Percentiles rank a stretch among this genome's conserved stretches.
Evolutionary conservation across 257 asterid genomes (phyloP).

Genomic region (Ajuga chamaepitys): DNA sequence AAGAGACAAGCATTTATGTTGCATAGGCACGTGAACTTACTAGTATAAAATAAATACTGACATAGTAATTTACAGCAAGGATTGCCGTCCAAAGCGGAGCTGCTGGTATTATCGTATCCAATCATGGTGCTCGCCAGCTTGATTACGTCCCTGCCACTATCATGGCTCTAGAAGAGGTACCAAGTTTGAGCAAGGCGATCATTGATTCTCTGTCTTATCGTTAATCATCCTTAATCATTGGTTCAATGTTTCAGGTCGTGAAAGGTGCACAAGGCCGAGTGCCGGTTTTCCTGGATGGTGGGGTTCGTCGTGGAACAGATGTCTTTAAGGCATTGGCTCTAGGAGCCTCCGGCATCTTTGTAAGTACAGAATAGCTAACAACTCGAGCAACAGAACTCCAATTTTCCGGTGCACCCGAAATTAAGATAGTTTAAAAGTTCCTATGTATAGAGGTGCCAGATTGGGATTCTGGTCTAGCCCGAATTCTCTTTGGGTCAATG

Average conservation of each 20-base stretch:
- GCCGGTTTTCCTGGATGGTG: conserved; percentile 98
- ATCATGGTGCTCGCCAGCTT: conserved; percentile 98
- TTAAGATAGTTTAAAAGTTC: no score
- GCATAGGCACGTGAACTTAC: neutral
- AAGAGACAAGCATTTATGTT: no score
- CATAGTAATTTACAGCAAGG: conserved; percentile 45
- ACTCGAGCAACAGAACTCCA: no score
- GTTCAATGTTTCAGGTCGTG: conserved; percentile 52
- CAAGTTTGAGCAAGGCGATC: neutral
- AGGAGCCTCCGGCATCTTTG: conserved; percentile 93
- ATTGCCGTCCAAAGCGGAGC: conserved; percentile 83
- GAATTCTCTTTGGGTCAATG: no score
- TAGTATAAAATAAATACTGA: neutral
- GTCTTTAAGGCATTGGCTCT: conserved; percentile 95
- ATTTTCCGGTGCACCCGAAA: no score
- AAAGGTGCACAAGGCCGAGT: conserved; percentile 89
- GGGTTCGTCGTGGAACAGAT: conserved; percentile 93
- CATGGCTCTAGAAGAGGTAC: conserved; percentile 83
- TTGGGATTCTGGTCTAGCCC: no score
- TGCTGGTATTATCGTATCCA: conserved; percentile 87
- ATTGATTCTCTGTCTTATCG: neutral
- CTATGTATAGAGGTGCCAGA: no score
- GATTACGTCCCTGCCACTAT: conserved; percentile 92
- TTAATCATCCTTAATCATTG: neutral
- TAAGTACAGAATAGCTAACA: no score